These are phyloP conservation scores for Cudoniella acicularis DNA, from an alignment of 495 filamentous ascomycete species.

Conservation along the genomic window DNA sequence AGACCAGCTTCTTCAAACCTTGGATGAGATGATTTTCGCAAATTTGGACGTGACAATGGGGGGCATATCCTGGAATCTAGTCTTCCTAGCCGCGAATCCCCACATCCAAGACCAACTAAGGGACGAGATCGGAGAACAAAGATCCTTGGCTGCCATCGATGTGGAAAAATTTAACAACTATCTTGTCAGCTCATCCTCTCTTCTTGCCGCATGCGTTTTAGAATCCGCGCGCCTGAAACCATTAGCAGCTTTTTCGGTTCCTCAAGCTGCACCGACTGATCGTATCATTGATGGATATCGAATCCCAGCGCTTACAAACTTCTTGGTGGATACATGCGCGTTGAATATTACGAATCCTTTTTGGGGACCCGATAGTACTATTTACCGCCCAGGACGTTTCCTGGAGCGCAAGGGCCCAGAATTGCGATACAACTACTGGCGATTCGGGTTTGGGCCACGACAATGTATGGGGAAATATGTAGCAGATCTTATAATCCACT, in stretches of 20 bases:
- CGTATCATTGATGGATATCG: neutral
- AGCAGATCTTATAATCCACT: neutral
- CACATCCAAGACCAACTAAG: slow-evolving; percentile 28
- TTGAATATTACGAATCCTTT: neutral
- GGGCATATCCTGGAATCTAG: slow-evolving; percentile 34
- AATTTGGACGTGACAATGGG: slow-evolving; percentile 44
- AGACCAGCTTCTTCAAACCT: slow-evolving; percentile 34
- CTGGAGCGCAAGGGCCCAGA: neutral
- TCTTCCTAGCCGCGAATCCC: slow-evolving; percentile 35
- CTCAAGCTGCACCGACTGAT: neutral
- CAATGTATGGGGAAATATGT: neutral
- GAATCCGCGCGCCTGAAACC: neutral
- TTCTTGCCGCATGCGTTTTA: neutral
- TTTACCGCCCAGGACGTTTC: neutral
- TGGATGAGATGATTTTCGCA: slow-evolving; percentile 43
- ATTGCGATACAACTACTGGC: neutral
- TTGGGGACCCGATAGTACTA: neutral
- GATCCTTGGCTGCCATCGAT: too few relatives aligned
- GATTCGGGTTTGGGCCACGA: neutral
- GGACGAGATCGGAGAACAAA: neutral
- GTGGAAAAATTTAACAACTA: neutral
- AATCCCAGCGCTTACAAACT: neutral
- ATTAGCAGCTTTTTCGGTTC: neutral
- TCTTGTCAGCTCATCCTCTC: neutral
- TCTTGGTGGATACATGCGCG: neutral